Evolutionary conservation across 129 eudicot species (phyloP).

Genomic region (carrot (Daucus carota)): DH1_v3.0 NC_030387.2:1597501-1598000

Average conservation of each 20-base stretch:
- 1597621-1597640: conserved; percentile 1
- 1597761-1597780: neutral
- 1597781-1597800: neutral
- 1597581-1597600: neutral
- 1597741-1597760: neutral
- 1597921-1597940: too few species aligned
- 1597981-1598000: too few species aligned
- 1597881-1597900: too few species aligned
- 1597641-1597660: neutral
- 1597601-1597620: neutral
- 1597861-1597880: too few species aligned
- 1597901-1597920: too few species aligned
- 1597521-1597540: conserved; percentile 7
- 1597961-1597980: too few species aligned
- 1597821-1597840: neutral
- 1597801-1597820: neutral
- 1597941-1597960: too few species aligned
- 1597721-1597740: neutral
- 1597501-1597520: conserved; percentile 16
- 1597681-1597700: neutral
- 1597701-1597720: neutral
- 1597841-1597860: neutral
- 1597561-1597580: neutral
- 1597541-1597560: conserved; percentile 16
- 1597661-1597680: neutral